Conservation (phyloP, 2,329 filamentous ascomycete species). For the Pseudonectria foliicola region DNA sequence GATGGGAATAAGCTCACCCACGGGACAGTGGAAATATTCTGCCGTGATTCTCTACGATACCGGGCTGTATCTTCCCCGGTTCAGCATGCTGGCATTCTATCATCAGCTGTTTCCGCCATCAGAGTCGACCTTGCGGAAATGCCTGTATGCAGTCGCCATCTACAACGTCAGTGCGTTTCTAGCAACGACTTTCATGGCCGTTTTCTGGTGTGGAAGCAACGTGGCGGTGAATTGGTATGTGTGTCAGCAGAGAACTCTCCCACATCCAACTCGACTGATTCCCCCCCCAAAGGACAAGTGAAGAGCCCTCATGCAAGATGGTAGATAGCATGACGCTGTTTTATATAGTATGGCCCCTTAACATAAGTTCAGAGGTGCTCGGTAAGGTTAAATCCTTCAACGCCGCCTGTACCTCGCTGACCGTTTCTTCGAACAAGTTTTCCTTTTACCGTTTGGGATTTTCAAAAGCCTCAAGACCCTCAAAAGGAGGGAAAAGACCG, state of each 20-base stretch:
- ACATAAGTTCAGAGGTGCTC: slow-evolving; percentile 1
- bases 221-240: slow-evolving; percentile 1
- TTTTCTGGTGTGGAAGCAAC: slow-evolving; percentile 1
- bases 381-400: neutral
- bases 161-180: neutral
- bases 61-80: slow-evolving; percentile 1
- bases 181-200: neutral
- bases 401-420: neutral
- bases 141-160: neutral
- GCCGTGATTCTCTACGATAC: neutral
- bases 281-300: neutral
- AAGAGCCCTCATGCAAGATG: neutral
- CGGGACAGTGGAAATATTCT: slow-evolving; percentile 1
- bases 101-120: slow-evolving; percentile 1
- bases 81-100: slow-evolving; percentile 1
- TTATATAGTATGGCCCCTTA: neutral
- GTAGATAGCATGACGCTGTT: neutral
- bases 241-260: neutral
- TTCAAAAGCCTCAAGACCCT: neutral
- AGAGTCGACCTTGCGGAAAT: neutral
- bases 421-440: neutral
- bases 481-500: neutral
- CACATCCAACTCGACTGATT: neutral
- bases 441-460: neutral
- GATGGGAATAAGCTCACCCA: neutral